Percentiles rank a stretch among this genome's conserved stretches.
Conservation (phyloP, 1,284 basidiomycete species). For the Phellopilus nigrolimitatus region DNA sequence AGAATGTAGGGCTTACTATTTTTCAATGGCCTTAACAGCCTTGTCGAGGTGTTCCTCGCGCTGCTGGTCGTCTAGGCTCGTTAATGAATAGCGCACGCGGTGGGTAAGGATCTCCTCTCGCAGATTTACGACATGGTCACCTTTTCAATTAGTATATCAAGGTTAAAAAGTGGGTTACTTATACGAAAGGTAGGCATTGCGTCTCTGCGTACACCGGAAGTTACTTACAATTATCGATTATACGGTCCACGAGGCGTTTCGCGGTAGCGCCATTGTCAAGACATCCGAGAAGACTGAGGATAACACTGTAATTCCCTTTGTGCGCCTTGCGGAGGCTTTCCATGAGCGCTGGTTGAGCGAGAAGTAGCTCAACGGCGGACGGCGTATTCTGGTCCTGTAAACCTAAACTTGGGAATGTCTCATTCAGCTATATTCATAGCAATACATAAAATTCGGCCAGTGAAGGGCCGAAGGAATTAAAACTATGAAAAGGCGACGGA, state of each 20-base stretch:
- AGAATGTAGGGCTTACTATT: constrained; percentile 53
- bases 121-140: constrained; percentile 85
- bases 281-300: constrained; percentile 85
- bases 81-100: constrained; percentile 81
- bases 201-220: constrained; percentile 1
- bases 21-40: constrained; percentile 70
- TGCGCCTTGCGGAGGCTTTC: constrained; percentile 84
- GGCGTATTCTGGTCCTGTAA: constrained; percentile 57
- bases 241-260: constrained; percentile 83
- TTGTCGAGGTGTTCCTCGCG: constrained; percentile 54
- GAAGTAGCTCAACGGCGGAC: constrained; percentile 79
- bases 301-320: constrained; percentile 85
- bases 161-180: background rate
- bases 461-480: too few relatives aligned
- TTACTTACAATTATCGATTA: constrained; percentile 82
- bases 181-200: background rate
- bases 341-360: constrained; percentile 72
- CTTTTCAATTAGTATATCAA: constrained; percentile 36
- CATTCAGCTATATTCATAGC: background rate
- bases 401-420: constrained; percentile 33
- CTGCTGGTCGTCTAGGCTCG: constrained; percentile 65
- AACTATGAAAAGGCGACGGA: too few relatives aligned
- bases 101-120: constrained; percentile 84
- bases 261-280: constrained; percentile 78
- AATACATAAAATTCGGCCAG: too few relatives aligned